A percentile compares a stretch with the other conserved stretches of the same genome.
These are phyloP conservation scores for Pseudomicrostroma phylloplanum DNA, from an alignment of 1,284 basidiomycete species.

Conservation along the genomic window DNA sequence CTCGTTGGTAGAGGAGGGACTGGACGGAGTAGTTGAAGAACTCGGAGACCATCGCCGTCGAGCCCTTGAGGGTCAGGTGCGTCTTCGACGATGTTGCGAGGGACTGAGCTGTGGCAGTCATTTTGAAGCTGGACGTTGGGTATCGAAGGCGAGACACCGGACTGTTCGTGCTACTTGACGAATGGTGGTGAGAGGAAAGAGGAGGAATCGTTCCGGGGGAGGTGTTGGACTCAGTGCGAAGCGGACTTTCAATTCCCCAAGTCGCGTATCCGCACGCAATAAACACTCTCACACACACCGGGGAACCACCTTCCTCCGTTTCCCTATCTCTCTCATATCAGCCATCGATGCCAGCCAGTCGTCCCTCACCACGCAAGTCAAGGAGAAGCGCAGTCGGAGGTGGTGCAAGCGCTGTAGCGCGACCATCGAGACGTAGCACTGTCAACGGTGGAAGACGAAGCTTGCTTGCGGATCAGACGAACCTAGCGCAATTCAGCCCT, in stretches of 20 bases:
- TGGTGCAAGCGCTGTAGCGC: not conserved
- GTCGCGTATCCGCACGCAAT: too few species aligned
- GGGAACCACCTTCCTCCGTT: not conserved
- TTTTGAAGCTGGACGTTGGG: not conserved
- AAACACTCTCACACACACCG: too few species aligned
- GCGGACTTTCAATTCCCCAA: too few species aligned
- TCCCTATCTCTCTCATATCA: not conserved
- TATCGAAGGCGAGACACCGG: not conserved
- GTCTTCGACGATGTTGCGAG: conserved; percentile 34
- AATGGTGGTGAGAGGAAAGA: too few species aligned
- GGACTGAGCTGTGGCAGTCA: conserved; percentile 27
- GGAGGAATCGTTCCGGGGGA: too few species aligned
- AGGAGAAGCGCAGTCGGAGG: not conserved
- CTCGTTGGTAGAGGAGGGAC: conserved; percentile 84
- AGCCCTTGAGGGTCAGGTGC: conserved; percentile 76
- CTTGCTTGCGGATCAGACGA: conserved; percentile 1
- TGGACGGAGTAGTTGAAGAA: conserved; percentile 93
- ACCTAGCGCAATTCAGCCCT: not conserved
- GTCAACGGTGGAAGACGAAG: not conserved
- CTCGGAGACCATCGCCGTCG: conserved; percentile 88
- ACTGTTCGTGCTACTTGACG: too few species aligned
- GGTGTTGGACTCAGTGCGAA: too few species aligned
- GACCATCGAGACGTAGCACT: not conserved
- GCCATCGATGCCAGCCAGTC: not conserved
- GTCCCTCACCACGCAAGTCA: not conserved